Base-by-base conservation (phyloP, 768 basidiomycete genomes). In the Albatrellus ellisii region DNA sequence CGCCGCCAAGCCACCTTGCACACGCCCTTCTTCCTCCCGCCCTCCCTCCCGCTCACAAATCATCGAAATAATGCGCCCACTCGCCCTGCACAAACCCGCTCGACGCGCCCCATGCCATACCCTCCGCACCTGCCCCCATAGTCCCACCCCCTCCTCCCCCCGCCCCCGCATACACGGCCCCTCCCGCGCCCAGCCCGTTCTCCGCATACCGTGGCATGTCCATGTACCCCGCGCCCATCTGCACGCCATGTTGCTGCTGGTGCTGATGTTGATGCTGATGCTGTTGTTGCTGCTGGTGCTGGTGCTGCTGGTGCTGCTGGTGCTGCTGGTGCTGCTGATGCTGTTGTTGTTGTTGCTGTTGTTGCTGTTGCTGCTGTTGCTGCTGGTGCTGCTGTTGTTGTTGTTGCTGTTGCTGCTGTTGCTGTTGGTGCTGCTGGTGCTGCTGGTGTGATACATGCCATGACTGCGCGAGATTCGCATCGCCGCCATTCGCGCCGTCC, bases 51-150 rank as follows among this genome's bases (percentile, higher is more conserved):
- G n/a, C n/a, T n/a, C n/a, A n/a, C n/a, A n/a, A n/a, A n/a, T 41
- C 40, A 15, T 41, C 28, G 18, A 41, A 48, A 20, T 45, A 45
- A 17, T 40, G 44, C 15, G 40, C 47, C 80, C 80, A 83, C 57
- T 82, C 80, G 25, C 73, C 71, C 46, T 77, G 77, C 40, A 70
- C 77, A 52, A 82, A 77, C 7, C 75, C 75, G 36, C 73, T 66
- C 14, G 20, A 21, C 35, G 79, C 68, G 22, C 79, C 79, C 79
- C 79, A 83, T 62, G 79, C 73, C 17, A 62, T 22, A 8, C 44
- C 20, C 17, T 66, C 57, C 43, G 77, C 75, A 41, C 77, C 66
- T 18, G 68, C 62, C 38, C 72, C 69, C 12, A 66, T 41, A n/a
- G n/a, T n/a, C n/a, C n/a, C n/a, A 15, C 9, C 33, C 18, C 3